Conservation (phyloP, 768 basidiomycete genomes). For the Calocera viscosa region DNA sequence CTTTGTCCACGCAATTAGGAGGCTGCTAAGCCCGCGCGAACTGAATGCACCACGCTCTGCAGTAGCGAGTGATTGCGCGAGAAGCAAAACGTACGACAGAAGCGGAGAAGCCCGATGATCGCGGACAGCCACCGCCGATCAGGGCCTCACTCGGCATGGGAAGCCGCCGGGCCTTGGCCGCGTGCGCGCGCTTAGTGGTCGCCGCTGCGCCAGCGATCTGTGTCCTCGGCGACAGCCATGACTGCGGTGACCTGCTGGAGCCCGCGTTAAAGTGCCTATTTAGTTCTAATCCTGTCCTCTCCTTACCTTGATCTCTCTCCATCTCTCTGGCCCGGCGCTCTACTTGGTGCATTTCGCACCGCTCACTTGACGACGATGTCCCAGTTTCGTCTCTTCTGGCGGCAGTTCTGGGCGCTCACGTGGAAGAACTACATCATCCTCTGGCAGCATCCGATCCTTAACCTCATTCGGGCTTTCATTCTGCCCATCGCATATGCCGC, state of each 20-base stretch:
- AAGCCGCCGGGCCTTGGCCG: too few species aligned
- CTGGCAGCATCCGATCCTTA: slow-evolving; percentile 20
- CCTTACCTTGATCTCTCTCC: neutral
- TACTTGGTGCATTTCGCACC: neutral
- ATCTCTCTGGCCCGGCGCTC: neutral
- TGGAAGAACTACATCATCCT: slow-evolving; percentile 21
- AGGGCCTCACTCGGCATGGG: neutral
- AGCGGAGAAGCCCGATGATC: neutral
- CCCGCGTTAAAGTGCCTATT: neutral
- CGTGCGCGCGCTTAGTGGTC: neutral
- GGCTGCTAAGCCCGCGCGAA: neutral
- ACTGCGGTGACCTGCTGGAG: neutral
- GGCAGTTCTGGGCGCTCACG: slow-evolving; percentile 2
- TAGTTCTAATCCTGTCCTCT: neutral
- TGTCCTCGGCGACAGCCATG: slow-evolving; percentile 4
- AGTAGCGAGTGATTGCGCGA: neutral
- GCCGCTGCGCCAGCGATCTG: neutral
- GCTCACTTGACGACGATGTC: neutral
- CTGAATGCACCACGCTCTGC: neutral
- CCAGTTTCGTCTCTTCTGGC: neutral
- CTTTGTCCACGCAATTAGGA: too few species aligned
- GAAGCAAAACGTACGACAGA: neutral
- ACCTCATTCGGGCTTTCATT: slow-evolving; percentile 21
- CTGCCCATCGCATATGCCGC: slow-evolving; percentile 23
- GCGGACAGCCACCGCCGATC: slow-evolving; percentile 3